Base-by-base conservation (phyloP, 179 eudicot genomes). In the Silene noctiflora region DNA sequence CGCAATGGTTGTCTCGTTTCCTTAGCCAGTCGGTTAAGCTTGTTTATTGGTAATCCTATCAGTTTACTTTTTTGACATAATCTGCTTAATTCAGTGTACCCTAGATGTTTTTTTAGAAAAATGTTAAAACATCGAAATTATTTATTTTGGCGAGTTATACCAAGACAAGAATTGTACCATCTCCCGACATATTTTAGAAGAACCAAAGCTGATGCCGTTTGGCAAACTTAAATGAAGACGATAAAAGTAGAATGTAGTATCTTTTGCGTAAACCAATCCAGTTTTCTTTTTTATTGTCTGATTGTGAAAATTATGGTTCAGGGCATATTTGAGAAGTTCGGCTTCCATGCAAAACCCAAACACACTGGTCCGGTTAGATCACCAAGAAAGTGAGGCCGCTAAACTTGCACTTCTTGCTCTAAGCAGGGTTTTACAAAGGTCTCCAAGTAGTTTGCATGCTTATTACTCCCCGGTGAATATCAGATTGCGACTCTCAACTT, bases 311-410 rank as follows among this genome's bases (percentile, higher is more conserved):
- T 75, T 42, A 42, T 13, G 9, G n/a, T 77, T 73, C 86, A 93
- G 98, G 94, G 87, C 42, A 39, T 93, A 67, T 91, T 88, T 83
- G 69, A 81, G 83, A 84, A 81, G 46, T 87, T 76, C 59, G 90
- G 96, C 29, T 69, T 69, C 72, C 72, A 44, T 7, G 58, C 33
- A 42, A 44, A 69, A 55, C 20, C 11, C 58, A 44, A 44, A 44
- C 55, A 44, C 8, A 5, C 22, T 10, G 29, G 29, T 29, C 56
- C 7, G 6, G 13, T 20, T 10, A 5, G 13, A 20, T 17, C 72
- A 20, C 48, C 56, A 69, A 63, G 27, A 21, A 33, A 16, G 44
- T 33, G 12, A 66, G 21, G 42, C 51, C 1, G 20, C 48, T 19
- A 67, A 35, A 20, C 22, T 67, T 4, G 24, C 48, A 6, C 7